Conservation (phyloP, 257 asterid species). For the Prunella vulgaris region DNA sequence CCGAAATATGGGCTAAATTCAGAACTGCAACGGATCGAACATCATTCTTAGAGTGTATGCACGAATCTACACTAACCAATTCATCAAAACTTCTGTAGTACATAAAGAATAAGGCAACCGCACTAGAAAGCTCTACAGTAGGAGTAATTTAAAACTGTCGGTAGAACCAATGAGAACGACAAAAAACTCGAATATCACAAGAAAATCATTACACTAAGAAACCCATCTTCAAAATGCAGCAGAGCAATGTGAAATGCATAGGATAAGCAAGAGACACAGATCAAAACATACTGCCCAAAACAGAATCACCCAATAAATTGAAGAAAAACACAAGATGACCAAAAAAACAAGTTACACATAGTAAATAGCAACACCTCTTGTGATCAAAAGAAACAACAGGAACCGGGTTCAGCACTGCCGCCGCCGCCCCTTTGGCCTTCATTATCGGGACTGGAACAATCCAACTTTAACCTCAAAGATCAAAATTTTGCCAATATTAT, state of each 20-base stretch:
- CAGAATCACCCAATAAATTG: background rate
- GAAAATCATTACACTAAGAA: background rate
- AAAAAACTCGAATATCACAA: background rate
- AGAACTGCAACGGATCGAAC: no score
- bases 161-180: constrained; percentile 15
- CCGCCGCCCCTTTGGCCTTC: constrained; percentile 55
- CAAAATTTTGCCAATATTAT: background rate
- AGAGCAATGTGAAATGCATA: background rate
- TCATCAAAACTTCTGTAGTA: background rate
- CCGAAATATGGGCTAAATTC: background rate
- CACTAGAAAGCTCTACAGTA: constrained; percentile 8
- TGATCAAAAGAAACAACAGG: constrained; percentile 62
- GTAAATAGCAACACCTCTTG: constrained; percentile 53
- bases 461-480: constrained; percentile 20
- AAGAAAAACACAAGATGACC: background rate
- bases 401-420: constrained; percentile 46
- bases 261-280: background rate
- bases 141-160: constrained; percentile 13
- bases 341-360: constrained; percentile 4
- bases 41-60: background rate
- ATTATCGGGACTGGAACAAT: constrained; percentile 31
- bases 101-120: background rate
- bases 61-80: background rate
- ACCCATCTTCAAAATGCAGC: constrained; percentile 17
- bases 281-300: constrained; percentile 2